phyloP scores from a whole-genome alignment of 352 stramenopile species.

The Globisporangium carolinianum region DNA sequence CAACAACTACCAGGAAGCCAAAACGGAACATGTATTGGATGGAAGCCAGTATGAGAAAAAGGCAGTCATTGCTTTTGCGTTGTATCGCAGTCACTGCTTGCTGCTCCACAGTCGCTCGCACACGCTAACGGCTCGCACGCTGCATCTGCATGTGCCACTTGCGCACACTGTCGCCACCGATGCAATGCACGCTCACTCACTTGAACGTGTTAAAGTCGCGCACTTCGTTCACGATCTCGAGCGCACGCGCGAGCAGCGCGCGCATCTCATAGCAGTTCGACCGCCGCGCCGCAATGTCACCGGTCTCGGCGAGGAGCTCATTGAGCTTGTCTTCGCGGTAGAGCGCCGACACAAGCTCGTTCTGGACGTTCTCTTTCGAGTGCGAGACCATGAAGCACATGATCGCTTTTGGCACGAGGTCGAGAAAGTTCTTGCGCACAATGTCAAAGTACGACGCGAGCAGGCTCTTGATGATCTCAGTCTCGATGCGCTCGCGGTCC shows the following conservation, averaged over 20 bases:
- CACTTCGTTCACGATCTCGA: conserved; percentile 98
- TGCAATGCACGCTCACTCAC: conserved; percentile 21
- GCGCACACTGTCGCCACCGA: no score
- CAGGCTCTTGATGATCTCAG: conserved; percentile 98
- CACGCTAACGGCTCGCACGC: no score
- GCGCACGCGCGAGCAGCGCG: conserved; percentile 91
- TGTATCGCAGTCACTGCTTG: no score
- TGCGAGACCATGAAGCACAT: conserved; percentile 97
- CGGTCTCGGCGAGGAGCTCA: conserved; percentile 93
- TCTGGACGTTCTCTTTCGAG: conserved; percentile 96
- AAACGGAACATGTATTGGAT: no score
- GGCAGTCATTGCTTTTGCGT: no score
- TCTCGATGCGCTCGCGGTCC: conserved; percentile 95
- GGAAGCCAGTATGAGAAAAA: no score
- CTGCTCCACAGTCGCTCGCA: no score
- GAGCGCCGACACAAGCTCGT: conserved; percentile 95
- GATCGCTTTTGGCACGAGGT: conserved; percentile 99
- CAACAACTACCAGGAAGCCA: no score
- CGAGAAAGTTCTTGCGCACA: conserved; percentile 98
- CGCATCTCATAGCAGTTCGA: conserved; percentile 96
- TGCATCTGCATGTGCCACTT: no score
- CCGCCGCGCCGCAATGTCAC: conserved; percentile 92
- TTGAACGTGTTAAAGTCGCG: conserved; percentile 97
- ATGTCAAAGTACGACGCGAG: conserved; percentile 98
- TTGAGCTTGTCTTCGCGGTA: conserved; percentile 96